Percentiles rank a stretch among this genome's conserved stretches.
Conservation (phyloP, 495 filamentous ascomycete genomes). For the Xylaria castorea region DNA sequence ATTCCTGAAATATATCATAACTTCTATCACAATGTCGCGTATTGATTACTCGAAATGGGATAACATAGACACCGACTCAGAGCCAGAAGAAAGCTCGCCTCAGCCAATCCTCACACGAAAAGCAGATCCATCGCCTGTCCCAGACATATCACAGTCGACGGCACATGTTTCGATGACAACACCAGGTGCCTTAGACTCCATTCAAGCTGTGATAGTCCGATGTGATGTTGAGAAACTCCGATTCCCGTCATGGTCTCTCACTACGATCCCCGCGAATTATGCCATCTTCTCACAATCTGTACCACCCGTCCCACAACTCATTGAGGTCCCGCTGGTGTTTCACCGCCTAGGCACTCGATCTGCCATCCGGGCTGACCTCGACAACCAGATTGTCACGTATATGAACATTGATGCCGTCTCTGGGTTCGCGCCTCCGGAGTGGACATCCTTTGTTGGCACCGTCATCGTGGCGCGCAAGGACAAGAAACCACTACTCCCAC, state of each 20-base stretch:
- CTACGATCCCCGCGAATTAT: background rate
- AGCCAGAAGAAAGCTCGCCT: background rate
- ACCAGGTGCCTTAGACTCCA: background rate
- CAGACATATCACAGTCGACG: background rate
- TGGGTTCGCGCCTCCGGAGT: background rate
- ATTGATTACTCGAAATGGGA: constrained; percentile 5
- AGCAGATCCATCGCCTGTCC: background rate
- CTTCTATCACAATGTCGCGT: background rate
- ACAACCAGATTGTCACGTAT: constrained; percentile 5
- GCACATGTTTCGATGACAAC: background rate
- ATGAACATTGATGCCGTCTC: background rate
- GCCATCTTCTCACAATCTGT: background rate
- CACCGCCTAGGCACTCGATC: background rate
- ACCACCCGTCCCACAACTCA: background rate
- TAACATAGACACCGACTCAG: background rate
- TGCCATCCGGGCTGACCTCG: background rate
- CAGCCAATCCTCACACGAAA: background rate
- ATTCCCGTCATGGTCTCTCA: background rate
- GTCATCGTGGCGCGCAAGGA: constrained; percentile 8
- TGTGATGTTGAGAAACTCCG: background rate
- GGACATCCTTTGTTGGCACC: background rate
- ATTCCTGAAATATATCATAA: background rate
- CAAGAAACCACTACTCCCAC: background rate
- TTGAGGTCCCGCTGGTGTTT: constrained; percentile 9
- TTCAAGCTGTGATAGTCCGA: constrained; percentile 1